Percentiles rank a stretch among this genome's conserved stretches.
Conservation (phyloP, 1,284 basidiomycete genomes). For the Heliocybe sulcata region DNA sequence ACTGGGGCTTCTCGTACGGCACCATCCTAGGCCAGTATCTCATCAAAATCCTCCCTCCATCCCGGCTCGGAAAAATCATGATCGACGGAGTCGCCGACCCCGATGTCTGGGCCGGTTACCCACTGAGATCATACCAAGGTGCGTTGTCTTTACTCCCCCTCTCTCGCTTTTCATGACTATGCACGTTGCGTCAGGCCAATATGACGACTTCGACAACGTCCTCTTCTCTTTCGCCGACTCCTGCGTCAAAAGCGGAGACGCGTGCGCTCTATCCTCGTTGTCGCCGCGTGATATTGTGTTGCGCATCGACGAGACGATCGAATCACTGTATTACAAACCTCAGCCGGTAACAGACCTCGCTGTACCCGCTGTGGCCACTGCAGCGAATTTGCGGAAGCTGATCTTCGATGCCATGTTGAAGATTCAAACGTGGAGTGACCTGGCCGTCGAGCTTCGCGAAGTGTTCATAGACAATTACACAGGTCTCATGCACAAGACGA, state of each 20-base stretch:
- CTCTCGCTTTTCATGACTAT: no score
- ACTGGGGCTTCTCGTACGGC: slow-evolving; percentile 9
- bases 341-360: background rate
- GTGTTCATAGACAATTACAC: background rate
- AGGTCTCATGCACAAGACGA: background rate
- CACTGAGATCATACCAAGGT: background rate
- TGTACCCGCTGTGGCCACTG: background rate
- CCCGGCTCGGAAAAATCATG: background rate
- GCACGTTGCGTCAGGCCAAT: no score
- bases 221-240: background rate
- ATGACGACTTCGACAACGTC: slow-evolving; percentile 2
- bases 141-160: background rate
- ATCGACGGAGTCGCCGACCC: background rate
- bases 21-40: slow-evolving; percentile 6
- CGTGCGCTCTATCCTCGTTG: background rate
- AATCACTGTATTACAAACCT: background rate
- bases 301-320: background rate
- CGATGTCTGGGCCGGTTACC: background rate
- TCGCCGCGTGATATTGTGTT: background rate
- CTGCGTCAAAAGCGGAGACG: background rate
- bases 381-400: background rate
- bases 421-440: background rate
- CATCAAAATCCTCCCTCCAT: background rate
- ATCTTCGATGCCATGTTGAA: background rate
- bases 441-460: background rate